These are phyloP conservation scores for Manihot esculenta DNA, from an alignment of 441 rosid species.

Conservation along the genomic window DNA sequence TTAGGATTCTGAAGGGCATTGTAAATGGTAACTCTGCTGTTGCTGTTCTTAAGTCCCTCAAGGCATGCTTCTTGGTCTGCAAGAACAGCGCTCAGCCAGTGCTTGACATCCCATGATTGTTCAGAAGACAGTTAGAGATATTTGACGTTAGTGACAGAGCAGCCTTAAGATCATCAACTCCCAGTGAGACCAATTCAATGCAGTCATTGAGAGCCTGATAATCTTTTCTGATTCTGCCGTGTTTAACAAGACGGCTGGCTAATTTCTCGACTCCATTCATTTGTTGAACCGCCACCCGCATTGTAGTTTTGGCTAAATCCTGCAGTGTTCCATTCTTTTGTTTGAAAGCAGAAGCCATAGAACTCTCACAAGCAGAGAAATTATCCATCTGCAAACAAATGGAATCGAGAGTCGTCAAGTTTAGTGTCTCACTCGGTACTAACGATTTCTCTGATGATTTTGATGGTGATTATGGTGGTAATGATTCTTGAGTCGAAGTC, in stretches of 20 bases:
- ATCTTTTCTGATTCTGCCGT: neutral
- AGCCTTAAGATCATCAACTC: conserved; percentile 8
- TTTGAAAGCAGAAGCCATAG: neutral
- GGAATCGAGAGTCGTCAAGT: neutral
- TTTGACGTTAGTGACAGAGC: neutral
- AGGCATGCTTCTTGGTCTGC: conserved; percentile 17
- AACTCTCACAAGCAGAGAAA: conserved; percentile 2
- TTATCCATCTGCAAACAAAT: conserved; percentile 7
- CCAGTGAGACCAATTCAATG: conserved; percentile 12
- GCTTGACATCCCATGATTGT: conserved; percentile 1
- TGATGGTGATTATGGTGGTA: neutral
- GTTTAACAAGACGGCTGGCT: neutral
- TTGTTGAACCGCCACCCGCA: neutral
- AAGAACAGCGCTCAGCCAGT: conserved; percentile 20
- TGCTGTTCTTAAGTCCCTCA: neutral
- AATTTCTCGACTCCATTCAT: neutral
- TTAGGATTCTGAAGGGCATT: conserved; percentile 2
- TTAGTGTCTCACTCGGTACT: too few species aligned
- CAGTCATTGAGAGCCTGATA: conserved; percentile 14
- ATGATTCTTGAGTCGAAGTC: neutral
- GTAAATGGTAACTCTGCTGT: neutral
- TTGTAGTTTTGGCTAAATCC: neutral
- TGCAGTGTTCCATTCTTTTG: neutral
- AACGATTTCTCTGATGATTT: neutral
- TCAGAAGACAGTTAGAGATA: neutral